phyloP scores from a whole-genome alignment of 2,329 filamentous ascomycete species.

The Trichoderma arundinaceum region DNA sequence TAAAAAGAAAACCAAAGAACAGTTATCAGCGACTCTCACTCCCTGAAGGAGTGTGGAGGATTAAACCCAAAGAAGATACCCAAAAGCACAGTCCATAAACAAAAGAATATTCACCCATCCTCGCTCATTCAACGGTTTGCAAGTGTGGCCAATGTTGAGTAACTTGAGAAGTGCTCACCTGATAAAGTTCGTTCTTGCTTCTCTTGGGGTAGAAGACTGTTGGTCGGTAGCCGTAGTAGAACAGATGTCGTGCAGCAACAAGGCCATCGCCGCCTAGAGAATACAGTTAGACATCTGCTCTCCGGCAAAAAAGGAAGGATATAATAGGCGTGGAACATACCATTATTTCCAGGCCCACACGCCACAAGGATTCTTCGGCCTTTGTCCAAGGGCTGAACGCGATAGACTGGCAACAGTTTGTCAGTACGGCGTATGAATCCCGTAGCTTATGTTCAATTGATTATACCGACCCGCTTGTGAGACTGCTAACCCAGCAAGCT shows the following conservation, averaged over 20 bases:
- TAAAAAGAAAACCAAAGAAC: background rate
- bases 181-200: constrained; percentile 86
- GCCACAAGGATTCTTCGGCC: constrained; percentile 80
- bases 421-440: background rate
- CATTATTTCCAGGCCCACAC: constrained; percentile 84
- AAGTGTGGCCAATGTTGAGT: background rate
- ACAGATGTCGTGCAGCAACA: constrained; percentile 89
- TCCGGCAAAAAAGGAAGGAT: background rate
- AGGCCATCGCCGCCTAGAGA: constrained; percentile 86
- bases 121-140: background rate
- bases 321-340: constrained; percentile 43
- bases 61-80: constrained; percentile 24
- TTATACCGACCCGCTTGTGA: constrained; percentile 75
- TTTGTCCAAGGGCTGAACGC: constrained; percentile 74
- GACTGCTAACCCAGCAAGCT: constrained; percentile 89
- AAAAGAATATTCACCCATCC: constrained; percentile 29
- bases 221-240: constrained; percentile 89
- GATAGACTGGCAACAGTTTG: constrained; percentile 66
- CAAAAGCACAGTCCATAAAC: constrained; percentile 33
- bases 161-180: constrained; percentile 56
- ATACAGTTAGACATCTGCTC: background rate
- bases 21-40: background rate
- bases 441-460: background rate
- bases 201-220: constrained; percentile 93
- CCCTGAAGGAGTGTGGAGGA: background rate